phyloP scores from a whole-genome alignment of 768 basidiomycete genomes.

The Coprinellus micaceus region DNA sequence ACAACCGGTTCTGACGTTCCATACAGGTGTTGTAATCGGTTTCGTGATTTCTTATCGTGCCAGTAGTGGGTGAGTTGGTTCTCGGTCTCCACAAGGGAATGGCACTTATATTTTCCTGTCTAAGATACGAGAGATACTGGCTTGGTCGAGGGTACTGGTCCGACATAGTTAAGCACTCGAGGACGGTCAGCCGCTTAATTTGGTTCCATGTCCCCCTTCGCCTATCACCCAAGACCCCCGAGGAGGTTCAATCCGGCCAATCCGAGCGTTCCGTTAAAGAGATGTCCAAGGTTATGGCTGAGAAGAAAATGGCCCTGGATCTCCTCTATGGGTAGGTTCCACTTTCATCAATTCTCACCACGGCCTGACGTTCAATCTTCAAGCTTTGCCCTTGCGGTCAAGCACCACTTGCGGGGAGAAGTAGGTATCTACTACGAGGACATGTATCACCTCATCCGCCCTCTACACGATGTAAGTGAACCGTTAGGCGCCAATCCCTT shows the following conservation, averaged over 20 bases:
- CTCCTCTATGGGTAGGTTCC: slow-evolving; percentile 49
- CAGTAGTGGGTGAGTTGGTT: slow-evolving; percentile 45
- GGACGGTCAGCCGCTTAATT: slow-evolving; percentile 49
- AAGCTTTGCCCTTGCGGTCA: slow-evolving; percentile 54
- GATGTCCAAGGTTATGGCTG: slow-evolving; percentile 49
- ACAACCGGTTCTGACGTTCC: neutral
- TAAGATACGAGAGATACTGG: slow-evolving; percentile 63
- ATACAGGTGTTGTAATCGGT: slow-evolving; percentile 49
- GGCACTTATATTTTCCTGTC: too few relatives aligned
- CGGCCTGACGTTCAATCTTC: neutral
- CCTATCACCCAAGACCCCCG: slow-evolving; percentile 35
- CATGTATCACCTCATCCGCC: slow-evolving; percentile 52
- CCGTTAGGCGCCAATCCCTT: neutral
- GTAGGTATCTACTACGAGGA: slow-evolving; percentile 61
- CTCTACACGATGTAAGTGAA: slow-evolving; percentile 48
- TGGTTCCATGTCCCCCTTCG: slow-evolving; percentile 62
- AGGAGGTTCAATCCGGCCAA: slow-evolving; percentile 31
- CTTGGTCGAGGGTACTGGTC: slow-evolving; percentile 54
- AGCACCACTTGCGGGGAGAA: slow-evolving; percentile 63
- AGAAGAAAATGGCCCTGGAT: slow-evolving; percentile 59
- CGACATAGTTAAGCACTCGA: slow-evolving; percentile 48
- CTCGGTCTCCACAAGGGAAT: neutral
- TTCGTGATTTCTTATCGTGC: slow-evolving; percentile 68
- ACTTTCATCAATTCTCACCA: neutral
- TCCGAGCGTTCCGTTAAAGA: slow-evolving; percentile 37